Percentiles rank a stretch among this genome's conserved stretches.
Evolutionary conservation across 2,329 filamentous ascomycete species (phyloP).

Genomic region (Aureobasidium melanogenum): DNA sequence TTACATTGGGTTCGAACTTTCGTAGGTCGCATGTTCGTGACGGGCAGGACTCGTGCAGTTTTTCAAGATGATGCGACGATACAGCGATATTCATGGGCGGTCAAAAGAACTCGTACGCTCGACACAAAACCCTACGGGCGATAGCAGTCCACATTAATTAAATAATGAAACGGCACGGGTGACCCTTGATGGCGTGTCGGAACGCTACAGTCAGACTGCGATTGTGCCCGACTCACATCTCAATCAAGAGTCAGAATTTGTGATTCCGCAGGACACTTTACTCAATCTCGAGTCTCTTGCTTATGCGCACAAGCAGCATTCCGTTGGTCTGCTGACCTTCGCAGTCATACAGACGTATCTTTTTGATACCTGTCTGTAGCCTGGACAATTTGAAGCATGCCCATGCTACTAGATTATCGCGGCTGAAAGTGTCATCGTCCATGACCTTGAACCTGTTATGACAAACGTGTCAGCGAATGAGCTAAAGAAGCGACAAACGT

Average conservation of each 20-base stretch:
- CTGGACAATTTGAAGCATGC: constrained; percentile 79
- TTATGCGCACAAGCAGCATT: constrained; percentile 63
- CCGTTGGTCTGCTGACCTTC: constrained; percentile 59
- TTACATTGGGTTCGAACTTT: too few species aligned
- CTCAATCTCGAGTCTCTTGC: constrained; percentile 38
- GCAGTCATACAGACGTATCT: constrained; percentile 66
- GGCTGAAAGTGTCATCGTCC: constrained; percentile 68
- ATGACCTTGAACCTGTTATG: constrained; percentile 65
- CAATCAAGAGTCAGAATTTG: not conserved
- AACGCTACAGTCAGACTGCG: not conserved
- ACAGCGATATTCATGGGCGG: not conserved
- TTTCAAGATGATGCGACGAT: not conserved
- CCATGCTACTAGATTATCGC: constrained; percentile 76
- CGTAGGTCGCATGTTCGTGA: not conserved
- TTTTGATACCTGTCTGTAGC: constrained; percentile 63
- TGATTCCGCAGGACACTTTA: not conserved
- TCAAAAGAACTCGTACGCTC: not conserved
- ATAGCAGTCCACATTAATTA: not conserved
- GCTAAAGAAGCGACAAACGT: not conserved
- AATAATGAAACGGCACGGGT: not conserved
- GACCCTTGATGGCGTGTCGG: not conserved
- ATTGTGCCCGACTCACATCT: not conserved
- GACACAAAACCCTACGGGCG: not conserved
- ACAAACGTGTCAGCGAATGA: not conserved
- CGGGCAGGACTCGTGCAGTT: too few species aligned